phyloP scores from a whole-genome alignment of 108 stramenopile genomes.

The Pseudonitzschia delicatissima region DNA sequence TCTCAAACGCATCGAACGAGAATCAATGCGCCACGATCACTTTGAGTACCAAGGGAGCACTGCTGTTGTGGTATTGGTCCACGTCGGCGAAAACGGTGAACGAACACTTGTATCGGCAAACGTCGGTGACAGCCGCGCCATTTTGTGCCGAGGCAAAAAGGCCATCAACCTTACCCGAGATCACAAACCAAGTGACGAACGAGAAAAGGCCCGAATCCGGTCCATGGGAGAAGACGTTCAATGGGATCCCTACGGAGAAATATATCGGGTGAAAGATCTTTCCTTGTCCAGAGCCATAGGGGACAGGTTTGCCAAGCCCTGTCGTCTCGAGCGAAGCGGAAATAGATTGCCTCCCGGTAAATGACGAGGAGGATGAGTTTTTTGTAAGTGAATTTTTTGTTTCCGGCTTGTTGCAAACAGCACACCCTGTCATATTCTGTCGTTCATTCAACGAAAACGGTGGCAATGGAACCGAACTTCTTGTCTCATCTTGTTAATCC shows the following conservation, averaged over 20 bases:
- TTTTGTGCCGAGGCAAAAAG: constrained; percentile 64
- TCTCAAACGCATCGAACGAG: constrained; percentile 61
- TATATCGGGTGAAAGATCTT: constrained; percentile 84
- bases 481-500: not conserved
- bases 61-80: constrained; percentile 85
- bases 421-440: too few species aligned
- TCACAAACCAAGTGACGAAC: constrained; percentile 87
- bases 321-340: constrained; percentile 83
- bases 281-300: constrained; percentile 91
- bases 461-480: too few species aligned
- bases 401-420: too few species aligned
- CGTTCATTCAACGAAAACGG: too few species aligned
- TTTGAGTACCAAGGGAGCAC: constrained; percentile 89
- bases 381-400: constrained; percentile 43
- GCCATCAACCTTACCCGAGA: constrained; percentile 88
- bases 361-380: constrained; percentile 49
- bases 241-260: constrained; percentile 70
- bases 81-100: constrained; percentile 59
- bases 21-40: constrained; percentile 55
- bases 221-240: constrained; percentile 76
- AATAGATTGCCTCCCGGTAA: constrained; percentile 55
- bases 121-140: constrained; percentile 93
- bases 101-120: constrained; percentile 89
- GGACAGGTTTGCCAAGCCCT: constrained; percentile 86
- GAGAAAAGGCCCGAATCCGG: constrained; percentile 69